Conservation (phyloP, 345 rosid genomes). For the Jatropha curcas region DNA sequence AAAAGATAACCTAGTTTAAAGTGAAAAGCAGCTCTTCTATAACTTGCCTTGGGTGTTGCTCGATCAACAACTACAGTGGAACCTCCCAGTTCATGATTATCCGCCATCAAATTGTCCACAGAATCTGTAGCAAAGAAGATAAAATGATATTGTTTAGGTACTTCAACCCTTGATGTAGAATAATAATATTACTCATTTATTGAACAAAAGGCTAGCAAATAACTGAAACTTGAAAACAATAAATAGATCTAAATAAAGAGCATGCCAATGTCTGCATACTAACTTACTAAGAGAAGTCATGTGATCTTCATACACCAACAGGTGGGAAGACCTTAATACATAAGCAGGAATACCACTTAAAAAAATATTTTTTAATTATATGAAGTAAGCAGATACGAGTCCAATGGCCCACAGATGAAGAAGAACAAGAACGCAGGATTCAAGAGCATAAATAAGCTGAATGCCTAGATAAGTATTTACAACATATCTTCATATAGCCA, state of each 20-base stretch:
- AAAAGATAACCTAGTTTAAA: neutral
- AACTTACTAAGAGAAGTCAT: neutral
- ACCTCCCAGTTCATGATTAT: conserved; percentile 93
- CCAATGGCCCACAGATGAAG: neutral
- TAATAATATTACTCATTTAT: neutral
- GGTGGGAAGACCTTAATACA: neutral
- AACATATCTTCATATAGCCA: no score
- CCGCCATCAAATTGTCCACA: conserved; percentile 87
- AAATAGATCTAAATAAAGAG: neutral
- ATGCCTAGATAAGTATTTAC: neutral
- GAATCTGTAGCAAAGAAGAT: conserved; percentile 51
- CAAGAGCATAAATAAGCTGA: neutral
- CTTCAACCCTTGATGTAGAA: neutral
- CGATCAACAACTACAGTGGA: conserved; percentile 87
- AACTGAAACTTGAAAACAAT: no score
- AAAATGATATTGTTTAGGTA: neutral
- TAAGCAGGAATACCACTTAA: no score
- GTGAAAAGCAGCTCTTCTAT: neutral
- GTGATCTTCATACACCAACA: neutral
- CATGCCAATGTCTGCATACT: neutral
- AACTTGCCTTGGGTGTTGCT: conserved; percentile 86
- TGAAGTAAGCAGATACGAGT: neutral
- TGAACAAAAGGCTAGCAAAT: neutral
- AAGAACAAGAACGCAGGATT: neutral
- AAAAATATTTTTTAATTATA: no score